Base-by-base conservation (phyloP, 345 rosid species). In the Citrus reticulata region DNA sequence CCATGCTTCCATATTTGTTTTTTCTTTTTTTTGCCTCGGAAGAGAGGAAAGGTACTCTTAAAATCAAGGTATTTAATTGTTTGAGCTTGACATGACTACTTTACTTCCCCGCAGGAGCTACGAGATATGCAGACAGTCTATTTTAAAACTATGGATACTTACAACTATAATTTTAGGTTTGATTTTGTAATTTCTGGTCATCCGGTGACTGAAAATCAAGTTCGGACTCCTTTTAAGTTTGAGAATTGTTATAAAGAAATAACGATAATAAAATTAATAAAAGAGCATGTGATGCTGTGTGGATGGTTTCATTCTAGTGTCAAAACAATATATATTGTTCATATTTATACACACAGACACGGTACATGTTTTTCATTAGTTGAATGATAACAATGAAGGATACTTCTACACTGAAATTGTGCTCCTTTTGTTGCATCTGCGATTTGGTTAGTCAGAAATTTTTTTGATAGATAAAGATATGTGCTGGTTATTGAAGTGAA, bases 41-140 rank as follows among this genome's bases (percentile, higher is more conserved):
- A 57, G 72, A 58, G 55, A 75, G 8, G 35, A 27, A 39, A 78
- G 85, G 85, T 82, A 80, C 60, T 77, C 66, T 64, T 70, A 25
- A 49, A 74, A 55, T 62, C 58, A 51, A 67, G 54, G 77, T 54
- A 20, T 64, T 58, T 54, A 46, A 46, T 46, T 46, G 51, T 46
- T 46, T 46, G 51, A 46, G 4, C 51, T 46, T 46, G 9, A 72
- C 19, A 20, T n/a, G 13, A 40, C 13, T 40, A 40, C 42, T 40
- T 10, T 40, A 58, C 49, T 42, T 10, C 22, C 24, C 70, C 42
- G 49, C 60, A 5, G 22, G 22, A 2, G 60, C 16, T 8, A 42
- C n/a, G 35, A 76, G 7, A 6, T 2, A 62, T 61, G 59, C 77
- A 62, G 39, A 29, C 25, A 11, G 7, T 75, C 29, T 14, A 24